Evolutionary conservation across 2,329 filamentous ascomycete species (phyloP).

Genomic region (Thelonectria rubi): DNA sequence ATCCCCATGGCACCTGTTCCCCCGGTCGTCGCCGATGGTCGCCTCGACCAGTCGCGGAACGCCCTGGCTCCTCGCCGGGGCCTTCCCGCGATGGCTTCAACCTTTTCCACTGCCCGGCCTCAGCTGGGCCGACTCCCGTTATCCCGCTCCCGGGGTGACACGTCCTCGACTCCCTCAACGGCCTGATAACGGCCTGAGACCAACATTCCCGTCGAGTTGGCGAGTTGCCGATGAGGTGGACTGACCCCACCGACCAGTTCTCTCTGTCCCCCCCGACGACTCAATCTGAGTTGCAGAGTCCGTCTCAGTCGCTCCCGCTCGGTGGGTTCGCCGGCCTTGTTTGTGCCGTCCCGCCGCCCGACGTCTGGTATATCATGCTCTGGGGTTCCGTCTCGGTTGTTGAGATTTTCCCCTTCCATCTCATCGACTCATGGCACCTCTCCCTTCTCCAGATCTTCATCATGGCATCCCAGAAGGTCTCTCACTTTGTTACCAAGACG

Average conservation of each 20-base stretch:
- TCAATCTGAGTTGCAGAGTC: constrained; percentile 1
- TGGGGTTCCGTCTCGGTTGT: constrained; percentile 1
- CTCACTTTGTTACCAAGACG: constrained; percentile 39
- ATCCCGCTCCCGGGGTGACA: neutral
- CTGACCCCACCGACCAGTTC: constrained; percentile 15
- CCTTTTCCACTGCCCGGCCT: neutral
- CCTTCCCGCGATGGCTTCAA: constrained; percentile 16
- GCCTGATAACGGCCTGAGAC: constrained; percentile 14
- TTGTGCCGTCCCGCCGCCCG: constrained; percentile 27
- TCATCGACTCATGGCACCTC: neutral
- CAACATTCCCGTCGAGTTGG: constrained; percentile 9
- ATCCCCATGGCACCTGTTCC: constrained; percentile 1
- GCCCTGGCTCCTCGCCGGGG: neutral
- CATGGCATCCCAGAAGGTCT: constrained; percentile 27
- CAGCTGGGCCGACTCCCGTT: constrained; percentile 27
- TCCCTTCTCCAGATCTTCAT: constrained; percentile 6
- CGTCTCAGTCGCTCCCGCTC: constrained; percentile 18
- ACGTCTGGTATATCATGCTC: constrained; percentile 28
- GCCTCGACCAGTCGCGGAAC: constrained; percentile 21
- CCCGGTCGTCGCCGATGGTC: neutral
- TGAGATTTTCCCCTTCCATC: neutral
- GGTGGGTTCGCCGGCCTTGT: constrained; percentile 11
- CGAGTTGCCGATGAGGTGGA: constrained; percentile 10
- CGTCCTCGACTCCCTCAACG: constrained; percentile 1
- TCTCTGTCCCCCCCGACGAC: constrained; percentile 10